Conservation (phyloP, 2,329 filamentous ascomycete genomes). For the Claviceps quebecensis region DNA sequence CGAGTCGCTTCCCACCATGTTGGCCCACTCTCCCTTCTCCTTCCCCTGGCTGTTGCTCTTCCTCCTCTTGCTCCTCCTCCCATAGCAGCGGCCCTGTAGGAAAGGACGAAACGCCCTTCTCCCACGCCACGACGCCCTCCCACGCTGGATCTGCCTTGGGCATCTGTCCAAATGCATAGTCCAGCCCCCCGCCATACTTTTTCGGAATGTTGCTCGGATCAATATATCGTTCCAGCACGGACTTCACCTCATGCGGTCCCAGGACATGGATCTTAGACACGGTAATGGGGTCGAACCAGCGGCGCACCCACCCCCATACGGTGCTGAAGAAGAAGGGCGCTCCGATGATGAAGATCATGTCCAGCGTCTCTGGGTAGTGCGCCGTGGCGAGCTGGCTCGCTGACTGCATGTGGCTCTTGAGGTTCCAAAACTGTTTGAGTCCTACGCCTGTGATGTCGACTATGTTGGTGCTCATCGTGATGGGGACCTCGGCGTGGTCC, state of each 20-base stretch:
- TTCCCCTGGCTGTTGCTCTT: conserved; percentile 26
- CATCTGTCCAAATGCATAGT: conserved; percentile 66
- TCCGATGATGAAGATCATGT: conserved; percentile 56
- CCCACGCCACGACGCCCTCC: conserved; percentile 35
- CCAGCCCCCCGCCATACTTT: conserved; percentile 75
- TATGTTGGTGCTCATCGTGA: conserved; percentile 87
- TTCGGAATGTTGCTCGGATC: conserved; percentile 73
- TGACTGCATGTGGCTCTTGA: conserved; percentile 88
- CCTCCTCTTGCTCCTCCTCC: conserved; percentile 28
- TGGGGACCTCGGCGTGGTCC: conserved; percentile 63
- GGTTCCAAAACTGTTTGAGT: conserved; percentile 88
- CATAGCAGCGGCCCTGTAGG: conserved; percentile 44
- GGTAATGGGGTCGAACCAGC: conserved; percentile 89
- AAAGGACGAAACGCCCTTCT: conserved; percentile 37
- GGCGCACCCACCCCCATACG: conserved; percentile 89
- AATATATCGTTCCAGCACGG: conserved; percentile 70
- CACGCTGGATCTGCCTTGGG: conserved; percentile 56
- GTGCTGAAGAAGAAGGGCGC: conserved; percentile 85
- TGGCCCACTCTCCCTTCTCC: conserved; percentile 30
- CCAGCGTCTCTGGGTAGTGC: conserved; percentile 88
- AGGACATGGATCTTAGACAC: conserved; percentile 95
- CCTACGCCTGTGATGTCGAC: conserved; percentile 83
- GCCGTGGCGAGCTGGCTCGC: conserved; percentile 79
- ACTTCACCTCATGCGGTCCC: conserved; percentile 53
- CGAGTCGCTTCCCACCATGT: neutral